Conservation (phyloP, 306 rosid species). For the Phaseolus lunatus region DNA sequence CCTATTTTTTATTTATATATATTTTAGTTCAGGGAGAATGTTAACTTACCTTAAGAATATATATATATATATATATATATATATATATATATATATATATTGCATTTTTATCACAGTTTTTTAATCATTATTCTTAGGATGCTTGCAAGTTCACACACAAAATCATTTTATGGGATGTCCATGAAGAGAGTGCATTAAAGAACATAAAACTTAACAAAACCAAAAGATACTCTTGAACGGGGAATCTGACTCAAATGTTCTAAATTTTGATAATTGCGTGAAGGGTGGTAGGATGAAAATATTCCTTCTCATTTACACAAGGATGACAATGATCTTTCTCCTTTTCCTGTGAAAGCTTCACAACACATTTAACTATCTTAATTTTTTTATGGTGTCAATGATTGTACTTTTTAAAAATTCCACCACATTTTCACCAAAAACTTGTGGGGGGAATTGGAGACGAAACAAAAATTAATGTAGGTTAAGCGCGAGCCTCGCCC, state of each 20-base stretch:
- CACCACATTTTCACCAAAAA: neutral
- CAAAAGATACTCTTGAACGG: neutral
- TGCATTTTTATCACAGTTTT: no score
- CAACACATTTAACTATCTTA: neutral
- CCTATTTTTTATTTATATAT: no score
- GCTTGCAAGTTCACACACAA: no score
- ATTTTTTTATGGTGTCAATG: neutral
- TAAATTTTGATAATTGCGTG: neutral
- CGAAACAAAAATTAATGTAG: neutral
- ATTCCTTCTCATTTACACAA: neutral
- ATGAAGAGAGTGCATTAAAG: no score
- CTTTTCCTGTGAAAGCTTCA: neutral
- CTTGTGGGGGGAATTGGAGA: neutral
- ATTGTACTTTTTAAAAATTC: neutral
- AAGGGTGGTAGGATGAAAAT: neutral
- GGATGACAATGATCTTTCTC: neutral
- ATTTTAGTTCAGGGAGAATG: no score
- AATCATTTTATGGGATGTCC: no score
- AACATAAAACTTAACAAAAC: neutral
- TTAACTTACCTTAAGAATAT: no score
- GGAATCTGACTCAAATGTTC: no score
- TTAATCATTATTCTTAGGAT: no score
- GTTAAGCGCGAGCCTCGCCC: no score
- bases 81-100: no score
- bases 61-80: no score